Conservation (phyloP, 73 alveolate genomes). For the Uronychia setigera region DNA sequence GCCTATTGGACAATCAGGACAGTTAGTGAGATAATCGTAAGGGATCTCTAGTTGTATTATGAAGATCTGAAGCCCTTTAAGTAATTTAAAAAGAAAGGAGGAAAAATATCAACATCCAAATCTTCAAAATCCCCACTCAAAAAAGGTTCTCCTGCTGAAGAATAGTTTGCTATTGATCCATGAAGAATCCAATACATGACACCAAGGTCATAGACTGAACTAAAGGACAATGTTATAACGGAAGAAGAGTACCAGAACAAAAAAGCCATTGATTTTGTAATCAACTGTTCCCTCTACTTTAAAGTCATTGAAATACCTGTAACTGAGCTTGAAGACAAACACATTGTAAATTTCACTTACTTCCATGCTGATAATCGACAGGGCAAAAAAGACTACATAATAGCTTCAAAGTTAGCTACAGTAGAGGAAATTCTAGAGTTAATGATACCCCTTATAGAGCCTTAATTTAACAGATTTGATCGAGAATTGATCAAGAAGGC, state of each 20-base stretch:
- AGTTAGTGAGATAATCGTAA: too few relatives aligned
- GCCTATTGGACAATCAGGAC: too few relatives aligned
- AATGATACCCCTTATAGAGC: too few relatives aligned
- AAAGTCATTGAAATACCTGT: background rate
- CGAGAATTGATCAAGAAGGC: too few relatives aligned
- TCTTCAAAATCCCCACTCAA: background rate
- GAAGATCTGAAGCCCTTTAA: too few relatives aligned
- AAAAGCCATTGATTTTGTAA: background rate
- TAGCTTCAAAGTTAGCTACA: background rate
- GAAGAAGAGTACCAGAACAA: background rate
- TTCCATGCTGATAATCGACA: background rate
- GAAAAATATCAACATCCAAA: background rate
- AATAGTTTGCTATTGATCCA: too few relatives aligned
- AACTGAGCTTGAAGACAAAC: background rate
- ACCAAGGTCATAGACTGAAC: too few relatives aligned
- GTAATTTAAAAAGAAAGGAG: too few relatives aligned
- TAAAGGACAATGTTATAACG: too few relatives aligned
- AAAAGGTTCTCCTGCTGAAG: background rate
- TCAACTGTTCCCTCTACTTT: background rate
- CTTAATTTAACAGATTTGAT: too few relatives aligned
- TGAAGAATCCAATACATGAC: background rate
- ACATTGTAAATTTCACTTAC: background rate
- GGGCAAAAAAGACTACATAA: background rate
- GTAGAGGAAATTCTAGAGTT: background rate
- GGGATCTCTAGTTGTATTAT: too few relatives aligned